Evolutionary conservation across 2,329 filamentous ascomycete species (phyloP).

Genomic region (Claviceps sp.): DNA sequence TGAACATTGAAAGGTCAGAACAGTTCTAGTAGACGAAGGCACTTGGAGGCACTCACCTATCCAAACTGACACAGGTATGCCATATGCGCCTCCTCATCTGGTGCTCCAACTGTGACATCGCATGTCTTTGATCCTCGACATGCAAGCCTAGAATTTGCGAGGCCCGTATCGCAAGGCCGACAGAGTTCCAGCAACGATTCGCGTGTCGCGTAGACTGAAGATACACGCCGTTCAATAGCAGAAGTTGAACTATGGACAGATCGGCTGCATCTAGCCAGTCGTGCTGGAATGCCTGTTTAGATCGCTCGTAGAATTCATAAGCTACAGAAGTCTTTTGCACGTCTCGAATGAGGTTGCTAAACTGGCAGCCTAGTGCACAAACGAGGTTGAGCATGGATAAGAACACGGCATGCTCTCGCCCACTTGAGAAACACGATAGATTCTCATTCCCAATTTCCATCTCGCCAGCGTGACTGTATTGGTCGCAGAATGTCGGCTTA

Average conservation of each 20-base stretch:
- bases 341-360: neutral
- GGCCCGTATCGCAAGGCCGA: conserved; percentile 2
- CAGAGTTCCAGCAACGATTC: conserved; percentile 4
- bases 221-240: conserved; percentile 1
- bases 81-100: conserved; percentile 3
- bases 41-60: neutral
- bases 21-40: neutral
- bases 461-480: neutral
- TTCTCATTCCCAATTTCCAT: neutral
- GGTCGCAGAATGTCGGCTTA: neutral
- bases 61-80: conserved; percentile 3
- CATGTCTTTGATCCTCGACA: neutral
- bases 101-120: conserved; percentile 1
- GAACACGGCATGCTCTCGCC: neutral
- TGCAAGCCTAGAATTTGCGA: conserved; percentile 2
- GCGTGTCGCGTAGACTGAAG: conserved; percentile 3
- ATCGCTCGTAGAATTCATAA: conserved; percentile 1
- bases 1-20: neutral
- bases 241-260: conserved; percentile 1
- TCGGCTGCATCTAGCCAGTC: conserved; percentile 3
- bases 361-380: conserved; percentile 3
- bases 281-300: neutral
- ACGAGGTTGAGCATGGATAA: conserved; percentile 3
- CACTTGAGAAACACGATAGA: neutral
- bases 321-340: conserved; percentile 1